Conservation (phyloP, 108 stramenopile genomes). For the Fistulifera pelliculosa region DNA sequence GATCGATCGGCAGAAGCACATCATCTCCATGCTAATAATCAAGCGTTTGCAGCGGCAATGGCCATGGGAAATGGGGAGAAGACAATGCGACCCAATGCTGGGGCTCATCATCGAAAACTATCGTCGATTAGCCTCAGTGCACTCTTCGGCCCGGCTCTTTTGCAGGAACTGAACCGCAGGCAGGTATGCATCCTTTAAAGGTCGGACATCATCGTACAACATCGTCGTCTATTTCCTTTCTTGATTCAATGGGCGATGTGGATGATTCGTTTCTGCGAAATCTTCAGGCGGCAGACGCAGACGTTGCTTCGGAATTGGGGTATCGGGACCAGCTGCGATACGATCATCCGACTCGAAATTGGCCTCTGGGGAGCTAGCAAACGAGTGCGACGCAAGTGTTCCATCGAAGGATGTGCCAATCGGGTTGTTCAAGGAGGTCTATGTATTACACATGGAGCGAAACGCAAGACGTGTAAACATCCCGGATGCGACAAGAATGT, state of each 20-base stretch:
- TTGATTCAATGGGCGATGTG: conserved; percentile 11
- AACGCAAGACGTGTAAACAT: conserved; percentile 72
- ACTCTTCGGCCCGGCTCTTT: conserved; percentile 11
- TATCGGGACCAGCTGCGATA: neutral
- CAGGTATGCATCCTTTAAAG: neutral
- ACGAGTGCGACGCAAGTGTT: conserved; percentile 79
- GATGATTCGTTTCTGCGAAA: conserved; percentile 31
- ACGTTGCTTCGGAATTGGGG: conserved; percentile 1
- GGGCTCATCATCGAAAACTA: conserved; percentile 38
- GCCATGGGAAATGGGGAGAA: neutral
- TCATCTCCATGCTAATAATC: too few species aligned
- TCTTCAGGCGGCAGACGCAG: conserved; percentile 22
- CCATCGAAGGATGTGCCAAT: conserved; percentile 54
- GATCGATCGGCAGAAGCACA: too few species aligned
- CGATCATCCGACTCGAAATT: conserved; percentile 19
- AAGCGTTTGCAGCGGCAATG: too few species aligned
- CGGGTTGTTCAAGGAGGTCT: conserved; percentile 85
- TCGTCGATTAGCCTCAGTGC: conserved; percentile 36
- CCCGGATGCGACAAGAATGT: conserved; percentile 82
- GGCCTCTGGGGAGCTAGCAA: conserved; percentile 45
- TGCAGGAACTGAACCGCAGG: neutral
- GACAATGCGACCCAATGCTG: conserved; percentile 2
- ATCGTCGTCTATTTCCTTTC: conserved; percentile 47
- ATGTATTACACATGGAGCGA: conserved; percentile 80
- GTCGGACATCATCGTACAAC: conserved; percentile 39